A percentile compares a stretch with the other conserved stretches of the same genome.
Evolutionary conservation across 257 asterid species (phyloP).

Genomic region (Scutellaria minor): DNA sequence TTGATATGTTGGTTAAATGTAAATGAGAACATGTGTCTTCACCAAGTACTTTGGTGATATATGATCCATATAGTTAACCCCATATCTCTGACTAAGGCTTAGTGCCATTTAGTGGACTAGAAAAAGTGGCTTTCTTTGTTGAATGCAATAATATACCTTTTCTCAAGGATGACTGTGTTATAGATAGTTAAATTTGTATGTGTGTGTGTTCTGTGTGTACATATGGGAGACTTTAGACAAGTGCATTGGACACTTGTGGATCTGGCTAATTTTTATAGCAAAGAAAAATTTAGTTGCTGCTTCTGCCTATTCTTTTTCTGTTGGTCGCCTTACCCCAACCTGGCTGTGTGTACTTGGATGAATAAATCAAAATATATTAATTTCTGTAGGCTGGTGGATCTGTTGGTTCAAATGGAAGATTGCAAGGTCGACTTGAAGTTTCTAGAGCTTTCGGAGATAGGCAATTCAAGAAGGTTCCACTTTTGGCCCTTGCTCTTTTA

Average conservation of each 20-base stretch:
- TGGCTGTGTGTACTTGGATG: neutral
- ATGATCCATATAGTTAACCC: too few relatives aligned
- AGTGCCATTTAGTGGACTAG: neutral
- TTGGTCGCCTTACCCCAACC: neutral
- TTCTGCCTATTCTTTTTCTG: neutral
- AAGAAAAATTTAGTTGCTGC: slow-evolving; percentile 4
- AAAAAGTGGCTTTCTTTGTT: neutral
- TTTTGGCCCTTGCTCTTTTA: slow-evolving; percentile 26
- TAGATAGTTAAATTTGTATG: too few relatives aligned
- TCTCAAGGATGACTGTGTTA: too few relatives aligned
- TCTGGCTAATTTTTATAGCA: neutral
- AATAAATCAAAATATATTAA: slow-evolving; percentile 23
- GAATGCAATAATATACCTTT: too few relatives aligned
- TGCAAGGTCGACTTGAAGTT: slow-evolving; percentile 95
- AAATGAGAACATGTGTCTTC: too few relatives aligned
- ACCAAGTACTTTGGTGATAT: too few relatives aligned
- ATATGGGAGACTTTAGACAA: too few relatives aligned
- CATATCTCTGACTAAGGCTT: too few relatives aligned
- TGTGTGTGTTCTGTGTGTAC: too few relatives aligned
- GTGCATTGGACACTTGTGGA: slow-evolving; percentile 3
- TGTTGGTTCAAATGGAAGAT: slow-evolving; percentile 80
- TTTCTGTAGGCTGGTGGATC: slow-evolving; percentile 84
- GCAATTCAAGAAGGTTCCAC: slow-evolving; percentile 83
- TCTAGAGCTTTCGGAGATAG: slow-evolving; percentile 96
- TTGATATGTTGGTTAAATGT: too few relatives aligned